Evolutionary conservation across 1,284 basidiomycete genomes (phyloP), one percentile per base, ranked within the genome.

Genomic region (Trichosporon ovoides): DNA sequence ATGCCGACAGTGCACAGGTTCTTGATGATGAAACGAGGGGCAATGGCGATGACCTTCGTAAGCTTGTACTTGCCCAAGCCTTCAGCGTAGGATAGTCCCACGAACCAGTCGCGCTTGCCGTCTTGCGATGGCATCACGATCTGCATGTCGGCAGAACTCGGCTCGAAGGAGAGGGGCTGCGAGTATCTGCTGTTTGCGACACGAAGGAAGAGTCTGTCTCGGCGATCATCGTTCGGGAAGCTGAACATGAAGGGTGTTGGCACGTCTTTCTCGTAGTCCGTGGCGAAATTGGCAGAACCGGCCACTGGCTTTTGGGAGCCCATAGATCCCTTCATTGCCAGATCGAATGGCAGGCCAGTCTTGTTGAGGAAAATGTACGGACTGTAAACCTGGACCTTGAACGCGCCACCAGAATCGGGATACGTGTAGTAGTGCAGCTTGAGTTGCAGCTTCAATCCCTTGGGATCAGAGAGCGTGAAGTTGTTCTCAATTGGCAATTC

Each of bases 41-140:
- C 82, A 38, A 98, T 80, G 1, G 91, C 95, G 69, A 98, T 87
- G 63, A 98, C 89, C 78, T 98, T 98, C 28, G 88, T 88, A 50
- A 98, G 80, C 75, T 98, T 97, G 79, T 98, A 98, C 81, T 94
- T 96, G 50, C 96, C 96, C 24, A 88, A 79, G 4, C 95, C 95
- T 74, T 97, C 94, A 19, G 85, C 83, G 83, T 96, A 97, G 5
- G 92, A 95, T 53, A 99, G 72, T 7, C 96, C 96, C 36, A 92
- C 78, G 69, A 94, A 90, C 61, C 88, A 83, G 73, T 94, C 89
- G 53, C 88, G 87, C 18, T 84, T 79, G 67, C 83, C 87, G 57
- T 84, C 83, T 36, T 80, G 81, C 49, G 83, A 80, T 3, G 86
- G 82, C 62, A 94, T 83, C 43, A 87, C 83, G 54, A 98, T 81